Base-by-base conservation (phyloP, 345 rosid genomes). In the Gossypium ekmanianum region DNA sequence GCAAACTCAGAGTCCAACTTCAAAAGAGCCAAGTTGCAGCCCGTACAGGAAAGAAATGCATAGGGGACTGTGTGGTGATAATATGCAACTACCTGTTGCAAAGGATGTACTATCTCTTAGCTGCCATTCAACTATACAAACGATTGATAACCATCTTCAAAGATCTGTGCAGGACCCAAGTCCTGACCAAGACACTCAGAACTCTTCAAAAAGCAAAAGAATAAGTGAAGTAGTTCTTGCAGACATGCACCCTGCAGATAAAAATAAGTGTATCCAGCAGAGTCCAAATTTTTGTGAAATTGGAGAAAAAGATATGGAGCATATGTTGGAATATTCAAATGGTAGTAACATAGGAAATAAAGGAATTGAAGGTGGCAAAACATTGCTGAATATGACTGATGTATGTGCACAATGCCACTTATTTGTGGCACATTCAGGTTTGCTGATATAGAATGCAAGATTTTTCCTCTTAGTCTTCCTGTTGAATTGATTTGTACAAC, bases 161-260 rank as follows among this genome's bases (percentile, higher is more conserved):
- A 76, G 39, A 66, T 68, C 66, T 26, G 81, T 34, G 41, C 41
- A 34, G 41, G 41, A 51, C 69, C 65, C 51, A 65, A 75, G 70
- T 85, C 74, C 80, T 82, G 71, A 61, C 67, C 79, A 59, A 64
- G 77, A 78, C 44, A 48, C 75, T 77, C 74, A 77, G 75, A 83
- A 77, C 68, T 77, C 86, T 78, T 80, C 87, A 74, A 72, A 81
- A 74, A 62, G 77, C 76, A 87, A 90, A 91, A 88, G 93, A 85
- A 81, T 82, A 75, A 68, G 77, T 71, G 75, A 83, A 74, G 73
- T 55, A 57, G 61, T 43, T 82, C 56, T 68, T 72, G 79, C 51
- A 50, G 69, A 86, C 77, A 81, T 48, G 72, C 79, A 76, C 70
- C 63, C 51, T 72, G 65, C 70, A 44, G 77, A 50, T 67, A 77